Base-by-base conservation (phyloP, 164 flowering plant genomes). In the Dillenia suffruticosa region DNA sequence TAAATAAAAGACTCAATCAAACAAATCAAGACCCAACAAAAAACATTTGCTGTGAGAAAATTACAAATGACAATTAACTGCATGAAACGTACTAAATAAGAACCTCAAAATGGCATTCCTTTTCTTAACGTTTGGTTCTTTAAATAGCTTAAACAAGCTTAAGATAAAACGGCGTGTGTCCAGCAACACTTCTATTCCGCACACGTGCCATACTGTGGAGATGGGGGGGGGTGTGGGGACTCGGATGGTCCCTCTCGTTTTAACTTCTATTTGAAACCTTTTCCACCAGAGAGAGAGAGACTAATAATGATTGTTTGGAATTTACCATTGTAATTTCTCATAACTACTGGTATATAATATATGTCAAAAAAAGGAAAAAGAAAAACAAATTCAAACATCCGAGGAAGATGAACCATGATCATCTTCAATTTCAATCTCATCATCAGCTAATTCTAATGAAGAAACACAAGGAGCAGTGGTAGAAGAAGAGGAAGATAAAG, bases 361-460 rank as follows among this genome's bases (percentile, higher is more conserved):
- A 54, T 32, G 40, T 32, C 40, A 32, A 32, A 32, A 26, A 32
- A 32, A 5, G 7, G 7, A 7, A 6, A 5, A 32, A 26, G 2
- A 2, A 26, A 26, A 26, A 26, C 5, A 26, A 26, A 2, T 2
- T 32, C 40, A 32, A 67, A 43, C 44, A 60, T 60, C 60, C 64
- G 59, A 46, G 13, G 55, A 55, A 48, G 52, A 44, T 56, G 51
- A 51, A 14, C 12, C 10, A 26, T 44, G 13, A 32, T 32, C 14
- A 58, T 48, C 24, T 54, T 63, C 44, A 48, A 46, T 60, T 2
- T 64, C 32, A 57, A 65, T 65, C 62, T 62, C 51, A 17, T 72
- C 72, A 6, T 69, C 72, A 4, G 61, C 77, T 40, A 13, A 53
- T 62, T 53, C 61, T 63, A 70, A 44, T 49, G 63, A 72, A 49